Evolutionary conservation across 331 rosid genomes (phyloP).

Genomic region (Pyrus hybrid): DNA sequence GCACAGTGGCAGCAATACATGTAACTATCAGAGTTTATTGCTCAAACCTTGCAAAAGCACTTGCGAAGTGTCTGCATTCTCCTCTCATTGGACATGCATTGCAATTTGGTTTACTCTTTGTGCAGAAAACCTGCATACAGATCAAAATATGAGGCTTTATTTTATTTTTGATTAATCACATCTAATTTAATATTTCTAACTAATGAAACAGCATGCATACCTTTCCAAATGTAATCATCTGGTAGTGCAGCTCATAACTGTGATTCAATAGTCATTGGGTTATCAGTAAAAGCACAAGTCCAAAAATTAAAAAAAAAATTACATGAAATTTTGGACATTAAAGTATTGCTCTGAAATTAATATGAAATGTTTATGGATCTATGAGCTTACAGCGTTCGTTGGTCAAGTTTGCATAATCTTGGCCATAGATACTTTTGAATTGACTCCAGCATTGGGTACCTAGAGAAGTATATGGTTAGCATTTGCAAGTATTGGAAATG

Average conservation of each 20-base stretch:
- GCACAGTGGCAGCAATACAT: background rate
- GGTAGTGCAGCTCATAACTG: slow-evolving; percentile 97
- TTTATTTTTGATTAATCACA: slow-evolving; percentile 2
- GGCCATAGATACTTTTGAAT: slow-evolving; percentile 98
- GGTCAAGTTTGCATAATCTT: slow-evolving; percentile 95
- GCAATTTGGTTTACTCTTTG: slow-evolving; percentile 88
- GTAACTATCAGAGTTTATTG: slow-evolving; percentile 8
- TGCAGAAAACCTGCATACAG: slow-evolving; percentile 80
- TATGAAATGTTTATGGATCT: slow-evolving; percentile 9
- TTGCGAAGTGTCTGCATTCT: slow-evolving; percentile 97
- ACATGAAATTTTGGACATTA: background rate
- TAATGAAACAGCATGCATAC: slow-evolving; percentile 26
- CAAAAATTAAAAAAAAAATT: background rate
- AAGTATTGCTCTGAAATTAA: background rate
- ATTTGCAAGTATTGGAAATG: background rate
- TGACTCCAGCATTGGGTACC: slow-evolving; percentile 90
- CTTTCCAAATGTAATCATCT: slow-evolving; percentile 97
- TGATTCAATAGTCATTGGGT: slow-evolving; percentile 10
- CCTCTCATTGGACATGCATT: slow-evolving; percentile 99
- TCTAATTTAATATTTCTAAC: background rate
- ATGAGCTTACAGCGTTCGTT: slow-evolving; percentile 67
- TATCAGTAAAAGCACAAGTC: slow-evolving; percentile 26
- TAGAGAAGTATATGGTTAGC: slow-evolving; percentile 31
- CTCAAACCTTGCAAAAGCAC: slow-evolving; percentile 95
- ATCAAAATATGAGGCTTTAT: slow-evolving; percentile 11